These are phyloP conservation scores for Amanita subjunquillea DNA, from an alignment of 768 basidiomycete genomes.

Conservation along the genomic window DNA sequence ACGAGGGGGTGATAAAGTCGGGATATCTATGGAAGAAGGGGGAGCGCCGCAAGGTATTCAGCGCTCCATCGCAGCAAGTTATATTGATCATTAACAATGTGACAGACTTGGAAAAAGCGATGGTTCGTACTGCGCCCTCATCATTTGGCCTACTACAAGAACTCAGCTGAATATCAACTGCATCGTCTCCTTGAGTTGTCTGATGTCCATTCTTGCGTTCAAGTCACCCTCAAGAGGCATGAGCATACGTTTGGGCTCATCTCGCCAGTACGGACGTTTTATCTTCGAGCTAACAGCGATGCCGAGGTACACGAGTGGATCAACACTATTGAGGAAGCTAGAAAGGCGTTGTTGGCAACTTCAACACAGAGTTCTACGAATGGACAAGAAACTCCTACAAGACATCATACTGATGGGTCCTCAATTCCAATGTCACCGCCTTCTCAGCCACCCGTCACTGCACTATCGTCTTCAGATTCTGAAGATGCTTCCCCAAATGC, in stretches of 20 bases:
- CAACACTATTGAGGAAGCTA: constrained; percentile 64
- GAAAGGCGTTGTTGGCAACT: constrained; percentile 52
- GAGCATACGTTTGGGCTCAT: constrained; percentile 86
- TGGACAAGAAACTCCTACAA: constrained; percentile 39
- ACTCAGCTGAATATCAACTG: constrained; percentile 86
- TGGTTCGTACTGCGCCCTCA: constrained; percentile 95
- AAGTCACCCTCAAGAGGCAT: constrained; percentile 83
- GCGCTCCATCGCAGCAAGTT: constrained; percentile 2
- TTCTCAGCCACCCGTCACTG: constrained; percentile 30
- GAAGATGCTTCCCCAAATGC: constrained; percentile 52
- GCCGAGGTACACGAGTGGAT: constrained; percentile 83
- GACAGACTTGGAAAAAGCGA: constrained; percentile 96
- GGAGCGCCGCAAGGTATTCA: constrained; percentile 80
- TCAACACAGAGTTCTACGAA: constrained; percentile 48
- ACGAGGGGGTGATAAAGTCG: constrained; percentile 73
- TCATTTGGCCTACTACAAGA: constrained; percentile 96
- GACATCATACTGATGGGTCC: constrained; percentile 9
- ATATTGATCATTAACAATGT: constrained; percentile 1
- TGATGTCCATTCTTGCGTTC: constrained; percentile 85
- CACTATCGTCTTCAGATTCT: constrained; percentile 69
- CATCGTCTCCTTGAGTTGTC: constrained; percentile 79
- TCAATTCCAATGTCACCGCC: constrained; percentile 39
- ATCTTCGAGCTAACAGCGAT: constrained; percentile 68
- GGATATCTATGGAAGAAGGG: constrained; percentile 99
- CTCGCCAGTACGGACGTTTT: constrained; percentile 82